Evolutionary conservation across 208 protist species (phyloP).

Genomic region (Naegleria fowleri): DNA sequence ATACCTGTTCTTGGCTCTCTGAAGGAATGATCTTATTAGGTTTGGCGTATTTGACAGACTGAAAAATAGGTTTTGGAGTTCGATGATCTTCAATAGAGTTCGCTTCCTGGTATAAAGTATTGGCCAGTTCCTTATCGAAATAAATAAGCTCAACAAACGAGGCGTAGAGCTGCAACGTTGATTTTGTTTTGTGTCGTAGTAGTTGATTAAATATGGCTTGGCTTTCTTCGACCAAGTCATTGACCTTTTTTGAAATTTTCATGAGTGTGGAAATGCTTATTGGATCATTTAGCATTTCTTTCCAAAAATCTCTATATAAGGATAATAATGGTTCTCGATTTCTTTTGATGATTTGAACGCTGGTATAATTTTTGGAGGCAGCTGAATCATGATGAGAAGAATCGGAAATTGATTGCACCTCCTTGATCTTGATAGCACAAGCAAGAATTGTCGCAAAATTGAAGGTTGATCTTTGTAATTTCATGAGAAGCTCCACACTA

Average conservation of each 20-base stretch:
- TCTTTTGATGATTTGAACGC: background rate
- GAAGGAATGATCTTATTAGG: no score
- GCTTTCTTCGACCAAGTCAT: background rate
- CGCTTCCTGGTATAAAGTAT: background rate
- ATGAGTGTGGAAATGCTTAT: background rate
- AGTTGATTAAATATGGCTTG: background rate
- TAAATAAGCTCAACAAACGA: background rate
- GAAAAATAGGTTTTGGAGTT: no score
- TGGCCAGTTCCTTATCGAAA: background rate
- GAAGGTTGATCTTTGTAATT: background rate
- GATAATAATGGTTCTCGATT: background rate
- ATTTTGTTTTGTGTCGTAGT: background rate
- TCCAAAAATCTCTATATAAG: background rate
- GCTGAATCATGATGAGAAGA: background rate
- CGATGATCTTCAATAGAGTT: background rate
- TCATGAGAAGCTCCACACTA: background rate
- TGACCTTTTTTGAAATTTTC: background rate
- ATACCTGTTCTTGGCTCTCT: no score
- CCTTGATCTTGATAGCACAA: background rate
- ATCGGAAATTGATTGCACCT: background rate
- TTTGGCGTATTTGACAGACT: no score
- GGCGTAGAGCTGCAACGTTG: background rate
- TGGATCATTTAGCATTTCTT: background rate
- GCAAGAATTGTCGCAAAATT: background rate
- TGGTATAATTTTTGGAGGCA: background rate